A percentile compares a stretch with the other conserved stretches of the same genome.
Conservation (phyloP, 257 asterid genomes). For the Gentiana macrophylla region DNA sequence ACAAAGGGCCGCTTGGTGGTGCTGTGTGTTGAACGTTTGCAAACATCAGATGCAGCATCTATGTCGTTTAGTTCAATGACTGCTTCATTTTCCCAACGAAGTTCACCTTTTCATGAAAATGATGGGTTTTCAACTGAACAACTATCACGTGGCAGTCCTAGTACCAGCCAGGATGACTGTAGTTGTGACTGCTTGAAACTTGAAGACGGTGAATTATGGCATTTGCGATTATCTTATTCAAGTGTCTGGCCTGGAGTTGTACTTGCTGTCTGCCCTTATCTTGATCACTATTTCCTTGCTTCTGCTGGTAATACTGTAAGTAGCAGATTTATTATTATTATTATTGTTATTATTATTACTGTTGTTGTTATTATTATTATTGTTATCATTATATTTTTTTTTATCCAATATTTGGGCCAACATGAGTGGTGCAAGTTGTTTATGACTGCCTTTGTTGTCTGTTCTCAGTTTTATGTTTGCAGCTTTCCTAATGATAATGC, state of each 20-base stretch:
- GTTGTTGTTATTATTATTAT: too few species aligned
- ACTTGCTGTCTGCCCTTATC: constrained; percentile 80
- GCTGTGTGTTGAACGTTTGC: constrained; percentile 65
- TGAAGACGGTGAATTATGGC: constrained; percentile 86
- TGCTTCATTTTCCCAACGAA: constrained; percentile 47
- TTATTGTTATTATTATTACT: too few species aligned
- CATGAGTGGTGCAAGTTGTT: constrained; percentile 2
- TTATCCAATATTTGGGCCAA: not conserved
- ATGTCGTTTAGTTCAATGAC: constrained; percentile 34
- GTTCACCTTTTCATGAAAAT: constrained; percentile 41
- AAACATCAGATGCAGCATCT: constrained; percentile 61
- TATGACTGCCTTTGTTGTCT: constrained; percentile 4
- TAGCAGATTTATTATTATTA: constrained; percentile 10
- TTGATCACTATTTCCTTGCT: constrained; percentile 76
- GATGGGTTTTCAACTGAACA: constrained; percentile 51
- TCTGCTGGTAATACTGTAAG: constrained; percentile 89
- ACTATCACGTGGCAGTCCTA: constrained; percentile 57
- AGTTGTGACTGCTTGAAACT: constrained; percentile 67
- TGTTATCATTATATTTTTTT: not conserved
- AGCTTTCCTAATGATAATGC: constrained; percentile 65
- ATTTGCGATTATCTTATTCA: constrained; percentile 51
- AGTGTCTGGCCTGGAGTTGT: constrained; percentile 77
- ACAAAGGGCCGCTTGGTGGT: constrained; percentile 87
- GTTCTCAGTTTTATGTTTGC: constrained; percentile 74
- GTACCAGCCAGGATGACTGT: constrained; percentile 83